Evolutionary conservation across 164 flowering plant species (phyloP).

Genomic region (Brasenia schreberi): DNA sequence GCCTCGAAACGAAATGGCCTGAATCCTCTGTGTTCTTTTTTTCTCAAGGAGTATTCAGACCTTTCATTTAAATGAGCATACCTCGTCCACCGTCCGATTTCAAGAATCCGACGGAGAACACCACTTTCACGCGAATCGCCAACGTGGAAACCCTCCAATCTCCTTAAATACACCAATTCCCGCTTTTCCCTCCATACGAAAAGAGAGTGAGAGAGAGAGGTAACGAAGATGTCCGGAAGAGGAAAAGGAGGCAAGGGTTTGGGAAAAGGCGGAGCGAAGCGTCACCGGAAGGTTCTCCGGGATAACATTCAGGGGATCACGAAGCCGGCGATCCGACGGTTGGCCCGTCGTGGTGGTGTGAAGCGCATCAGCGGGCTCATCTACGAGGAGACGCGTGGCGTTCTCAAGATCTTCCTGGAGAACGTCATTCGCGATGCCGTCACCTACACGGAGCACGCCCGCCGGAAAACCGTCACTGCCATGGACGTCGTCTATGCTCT

Average conservation of each 20-base stretch:
- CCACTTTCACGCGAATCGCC: not conserved
- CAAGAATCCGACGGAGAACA: not conserved
- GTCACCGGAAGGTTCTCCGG: conserved; percentile 5
- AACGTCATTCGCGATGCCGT: conserved; percentile 7
- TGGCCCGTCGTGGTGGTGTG: conserved; percentile 6
- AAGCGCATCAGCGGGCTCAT: conserved; percentile 9
- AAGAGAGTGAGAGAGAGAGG: not conserved
- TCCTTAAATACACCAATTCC: not conserved
- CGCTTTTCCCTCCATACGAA: not conserved
- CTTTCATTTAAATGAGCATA: not conserved
- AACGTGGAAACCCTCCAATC: not conserved
- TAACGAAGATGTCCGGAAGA: conserved; percentile 4
- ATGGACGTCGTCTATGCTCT: conserved; percentile 8
- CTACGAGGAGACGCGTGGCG: conserved; percentile 7
- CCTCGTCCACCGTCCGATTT: not conserved
- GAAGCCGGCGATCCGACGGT: conserved; percentile 6
- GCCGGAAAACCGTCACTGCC: conserved; percentile 6
- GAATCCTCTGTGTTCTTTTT: too few species aligned
- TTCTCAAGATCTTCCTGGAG: conserved; percentile 8
- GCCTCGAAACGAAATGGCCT: too few species aligned
- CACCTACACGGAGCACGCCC: conserved; percentile 9
- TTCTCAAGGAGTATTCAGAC: too few species aligned
- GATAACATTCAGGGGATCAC: conserved; percentile 8
- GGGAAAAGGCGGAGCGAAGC: conserved; percentile 7
- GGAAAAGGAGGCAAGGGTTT: conserved; percentile 7